These are phyloP conservation scores for Aspergillus neoniger DNA, from an alignment of 2,329 filamentous ascomycete genomes.

Conservation along the genomic window DNA sequence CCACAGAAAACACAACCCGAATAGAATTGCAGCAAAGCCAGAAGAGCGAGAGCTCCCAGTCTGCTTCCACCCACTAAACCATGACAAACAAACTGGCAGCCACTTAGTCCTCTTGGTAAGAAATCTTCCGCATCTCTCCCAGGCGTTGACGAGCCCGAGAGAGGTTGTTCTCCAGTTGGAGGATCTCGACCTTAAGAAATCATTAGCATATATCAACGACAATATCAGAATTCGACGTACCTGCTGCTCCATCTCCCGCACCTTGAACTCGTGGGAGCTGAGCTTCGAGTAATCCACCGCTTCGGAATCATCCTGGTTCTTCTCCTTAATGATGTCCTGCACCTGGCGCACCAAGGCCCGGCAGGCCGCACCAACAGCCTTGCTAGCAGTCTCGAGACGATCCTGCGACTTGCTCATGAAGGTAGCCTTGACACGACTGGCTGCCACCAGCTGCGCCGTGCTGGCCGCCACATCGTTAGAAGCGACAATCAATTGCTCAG, in stretches of 20 bases:
- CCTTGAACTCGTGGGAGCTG: slow-evolving; percentile 95
- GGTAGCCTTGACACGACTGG: slow-evolving; percentile 91
- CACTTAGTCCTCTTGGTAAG: slow-evolving; percentile 73
- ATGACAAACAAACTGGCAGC: background rate
- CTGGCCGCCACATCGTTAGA: slow-evolving; percentile 96
- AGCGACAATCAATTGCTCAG: slow-evolving; percentile 95
- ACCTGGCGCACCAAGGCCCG: slow-evolving; percentile 87
- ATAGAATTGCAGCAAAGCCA: background rate
- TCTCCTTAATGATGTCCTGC: slow-evolving; percentile 88
- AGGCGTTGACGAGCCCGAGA: slow-evolving; percentile 76
- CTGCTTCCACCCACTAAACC: background rate
- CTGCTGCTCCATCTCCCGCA: slow-evolving; percentile 99
- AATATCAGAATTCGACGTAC: slow-evolving; percentile 54
- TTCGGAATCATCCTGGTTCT: slow-evolving; percentile 75
- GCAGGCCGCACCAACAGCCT: slow-evolving; percentile 88
- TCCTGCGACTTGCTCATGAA: slow-evolving; percentile 99
- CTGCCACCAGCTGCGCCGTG: slow-evolving; percentile 93
- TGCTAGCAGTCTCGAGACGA: slow-evolving; percentile 82
- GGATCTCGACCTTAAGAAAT: slow-evolving; percentile 78
- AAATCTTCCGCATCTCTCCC: slow-evolving; percentile 98
- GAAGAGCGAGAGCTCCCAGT: background rate
- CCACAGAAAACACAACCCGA: background rate
- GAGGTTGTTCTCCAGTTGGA: slow-evolving; percentile 88
- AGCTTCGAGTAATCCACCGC: slow-evolving; percentile 84
- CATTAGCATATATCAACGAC: background rate